Evolutionary conservation across 2,329 filamentous ascomycete genomes (phyloP).

Genomic region (Ophiostoma quercus): DNA sequence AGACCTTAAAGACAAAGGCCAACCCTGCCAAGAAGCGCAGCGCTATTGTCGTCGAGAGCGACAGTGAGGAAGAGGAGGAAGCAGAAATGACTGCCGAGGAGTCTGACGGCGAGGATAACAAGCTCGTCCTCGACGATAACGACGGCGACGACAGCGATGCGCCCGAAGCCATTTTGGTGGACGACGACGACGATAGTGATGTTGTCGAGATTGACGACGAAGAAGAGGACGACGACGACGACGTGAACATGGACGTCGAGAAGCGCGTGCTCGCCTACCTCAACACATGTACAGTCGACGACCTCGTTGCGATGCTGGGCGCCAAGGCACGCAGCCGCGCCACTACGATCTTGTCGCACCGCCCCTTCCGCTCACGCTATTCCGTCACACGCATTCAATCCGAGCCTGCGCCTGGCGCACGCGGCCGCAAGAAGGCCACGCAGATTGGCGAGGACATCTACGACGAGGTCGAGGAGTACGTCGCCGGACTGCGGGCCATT

Average conservation of each 20-base stretch:
- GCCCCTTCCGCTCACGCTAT: constrained; percentile 66
- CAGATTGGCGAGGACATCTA: constrained; percentile 51
- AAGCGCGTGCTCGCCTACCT: constrained; percentile 67
- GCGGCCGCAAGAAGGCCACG: constrained; percentile 40
- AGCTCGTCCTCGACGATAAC: constrained; percentile 24
- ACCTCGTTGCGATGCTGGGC: constrained; percentile 71
- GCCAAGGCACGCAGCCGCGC: constrained; percentile 66
- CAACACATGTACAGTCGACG: constrained; percentile 69
- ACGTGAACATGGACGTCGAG: constrained; percentile 25
- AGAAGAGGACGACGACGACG: constrained; percentile 35
- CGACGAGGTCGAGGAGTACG: constrained; percentile 61
- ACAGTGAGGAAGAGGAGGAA: constrained; percentile 27
- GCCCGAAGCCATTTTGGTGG: constrained; percentile 25
- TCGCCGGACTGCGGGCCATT: constrained; percentile 73
- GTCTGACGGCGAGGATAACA: constrained; percentile 35
- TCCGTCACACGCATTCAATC: constrained; percentile 61
- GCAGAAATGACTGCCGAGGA: constrained; percentile 33
- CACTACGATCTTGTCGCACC: constrained; percentile 62
- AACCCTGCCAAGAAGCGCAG: constrained; percentile 3
- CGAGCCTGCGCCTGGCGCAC: constrained; percentile 32
- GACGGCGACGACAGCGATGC: constrained; percentile 32
- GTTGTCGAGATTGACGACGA: constrained; percentile 31
- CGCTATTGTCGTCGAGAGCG: neutral
- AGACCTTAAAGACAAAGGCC: neutral
- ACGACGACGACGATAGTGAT: constrained; percentile 32